phyloP scores from a whole-genome alignment of 1,284 basidiomycete genomes.

The Tilletiaria anomala region DNA sequence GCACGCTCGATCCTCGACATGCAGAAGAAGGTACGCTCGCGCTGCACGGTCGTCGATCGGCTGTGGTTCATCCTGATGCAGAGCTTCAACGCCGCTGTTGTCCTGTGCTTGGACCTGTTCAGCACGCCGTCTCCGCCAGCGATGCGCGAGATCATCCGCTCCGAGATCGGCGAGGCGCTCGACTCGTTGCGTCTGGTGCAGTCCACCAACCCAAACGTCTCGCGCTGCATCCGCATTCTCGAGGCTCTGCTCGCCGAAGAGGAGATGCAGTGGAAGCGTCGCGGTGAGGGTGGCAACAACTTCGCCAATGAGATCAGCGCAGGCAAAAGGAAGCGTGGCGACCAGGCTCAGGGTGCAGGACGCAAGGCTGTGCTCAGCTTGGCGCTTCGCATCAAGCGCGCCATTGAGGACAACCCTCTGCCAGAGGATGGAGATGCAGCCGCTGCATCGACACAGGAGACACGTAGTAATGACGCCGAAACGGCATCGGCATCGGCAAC shows the following conservation, averaged over 20 bases:
- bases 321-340: no score
- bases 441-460: neutral
- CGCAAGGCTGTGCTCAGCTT: neutral
- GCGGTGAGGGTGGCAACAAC: conserved; percentile 7
- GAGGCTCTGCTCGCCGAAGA: conserved; percentile 33
- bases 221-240: conserved; percentile 28
- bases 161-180: conserved; percentile 30
- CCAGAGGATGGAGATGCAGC: no score
- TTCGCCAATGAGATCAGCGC: conserved; percentile 8
- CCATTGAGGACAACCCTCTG: neutral
- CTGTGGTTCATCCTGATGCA: conserved; percentile 23
- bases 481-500: neutral
- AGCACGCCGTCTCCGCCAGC: conserved; percentile 12
- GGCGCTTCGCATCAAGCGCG: neutral
- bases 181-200: conserved; percentile 24
- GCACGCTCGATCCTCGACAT: conserved; percentile 31
- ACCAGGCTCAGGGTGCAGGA: no score
- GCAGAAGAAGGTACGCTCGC: conserved; percentile 26
- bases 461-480: neutral
- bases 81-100: conserved; percentile 16
- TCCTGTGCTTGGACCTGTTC: conserved; percentile 31
- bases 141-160: conserved; percentile 16
- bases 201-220: conserved; percentile 12
- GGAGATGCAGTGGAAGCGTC: conserved; percentile 23
- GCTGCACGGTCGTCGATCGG: conserved; percentile 26